Evolutionary conservation across 2,329 filamentous ascomycete species (phyloP).

Genomic region (Aspergillus sp.): DNA sequence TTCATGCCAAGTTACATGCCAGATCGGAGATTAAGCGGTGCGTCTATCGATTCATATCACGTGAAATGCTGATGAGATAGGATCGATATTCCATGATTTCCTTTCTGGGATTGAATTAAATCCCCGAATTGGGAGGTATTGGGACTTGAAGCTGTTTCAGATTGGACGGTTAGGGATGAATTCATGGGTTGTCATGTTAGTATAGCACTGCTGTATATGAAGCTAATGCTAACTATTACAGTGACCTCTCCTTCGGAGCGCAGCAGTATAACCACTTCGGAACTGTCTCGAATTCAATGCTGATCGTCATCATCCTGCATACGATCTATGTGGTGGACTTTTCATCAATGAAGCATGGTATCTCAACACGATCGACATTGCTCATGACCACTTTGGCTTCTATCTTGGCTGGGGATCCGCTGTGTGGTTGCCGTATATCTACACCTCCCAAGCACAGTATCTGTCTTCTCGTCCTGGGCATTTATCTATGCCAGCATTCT

Average conservation of each 20-base stretch:
- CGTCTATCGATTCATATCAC: no score
- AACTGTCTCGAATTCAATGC: neutral
- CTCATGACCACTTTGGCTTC: constrained; percentile 41
- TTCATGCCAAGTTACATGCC: no score
- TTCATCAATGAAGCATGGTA: constrained; percentile 49
- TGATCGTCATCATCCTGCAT: constrained; percentile 43
- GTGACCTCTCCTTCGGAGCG: constrained; percentile 3
- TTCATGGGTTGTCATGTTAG: no score
- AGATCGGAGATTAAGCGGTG: no score
- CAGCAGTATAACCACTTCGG: constrained; percentile 1
- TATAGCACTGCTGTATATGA: constrained; percentile 16
- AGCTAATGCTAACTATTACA: neutral
- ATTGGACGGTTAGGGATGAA: no score
- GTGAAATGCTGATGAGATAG: no score
- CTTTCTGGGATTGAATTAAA: no score
- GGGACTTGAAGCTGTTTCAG: no score
- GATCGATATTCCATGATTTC: no score
- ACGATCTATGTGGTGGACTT: constrained; percentile 45
- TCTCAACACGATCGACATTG: constrained; percentile 40
- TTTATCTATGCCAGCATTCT: neutral
- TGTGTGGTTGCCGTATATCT: constrained; percentile 43
- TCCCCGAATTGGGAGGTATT: no score
- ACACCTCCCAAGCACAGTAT: constrained; percentile 47
- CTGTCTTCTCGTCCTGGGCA: constrained; percentile 39
- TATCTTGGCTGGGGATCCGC: constrained; percentile 44